Evolutionary conservation across 768 basidiomycete genomes (phyloP), one percentile per base, ranked within the genome.

Genomic region (Leccinum subgranulosum): DNA sequence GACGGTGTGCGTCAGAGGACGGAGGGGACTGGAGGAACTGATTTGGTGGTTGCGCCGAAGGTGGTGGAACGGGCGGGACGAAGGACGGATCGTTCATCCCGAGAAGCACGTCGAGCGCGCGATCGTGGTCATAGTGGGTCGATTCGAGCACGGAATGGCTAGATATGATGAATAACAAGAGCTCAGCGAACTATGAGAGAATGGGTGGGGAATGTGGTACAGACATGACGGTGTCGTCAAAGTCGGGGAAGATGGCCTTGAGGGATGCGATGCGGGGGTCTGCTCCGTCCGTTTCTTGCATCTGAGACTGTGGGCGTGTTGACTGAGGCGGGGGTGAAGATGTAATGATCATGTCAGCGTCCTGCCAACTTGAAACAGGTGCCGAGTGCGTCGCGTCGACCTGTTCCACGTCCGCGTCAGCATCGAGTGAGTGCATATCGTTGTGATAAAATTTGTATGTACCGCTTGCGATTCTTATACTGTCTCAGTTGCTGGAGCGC

Each of bases 51-150:
- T 28, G 53, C 17, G 58, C 39, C 1, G 31, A 31, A 11, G 60
- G 59, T 0, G 45, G 59, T 3, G 41, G 60, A 9, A 60, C 62
- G 14, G 76, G 67, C 4, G 84, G 70, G 17, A 78, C 78, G 66
- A 88, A 92, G 7, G 85, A 79, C 1, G 91, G 91, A 73, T 94
- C 92, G 72, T 81, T 92, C 92, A 94, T 93, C 10, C 86, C 87
- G 7, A 94, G 80, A 9, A 94, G 77, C 1, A 79, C 74, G 64
- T 94, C 91, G 55, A 93, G 79, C 5, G 92, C 92, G 28, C 79
- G 80, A 60, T 90, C 90, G 61, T 91, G 84, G 62, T 90, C 76
- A 11, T 85, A 80, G n/a, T 76, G 66, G 6, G 87, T 87, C 6
- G 86, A 87, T 57, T 91, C 83, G 49, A 94, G 76, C 0, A 94